These are phyloP conservation scores for Tephrocybe sp. DNA, from an alignment of 768 basidiomycete species.

Conservation along the genomic window DNA sequence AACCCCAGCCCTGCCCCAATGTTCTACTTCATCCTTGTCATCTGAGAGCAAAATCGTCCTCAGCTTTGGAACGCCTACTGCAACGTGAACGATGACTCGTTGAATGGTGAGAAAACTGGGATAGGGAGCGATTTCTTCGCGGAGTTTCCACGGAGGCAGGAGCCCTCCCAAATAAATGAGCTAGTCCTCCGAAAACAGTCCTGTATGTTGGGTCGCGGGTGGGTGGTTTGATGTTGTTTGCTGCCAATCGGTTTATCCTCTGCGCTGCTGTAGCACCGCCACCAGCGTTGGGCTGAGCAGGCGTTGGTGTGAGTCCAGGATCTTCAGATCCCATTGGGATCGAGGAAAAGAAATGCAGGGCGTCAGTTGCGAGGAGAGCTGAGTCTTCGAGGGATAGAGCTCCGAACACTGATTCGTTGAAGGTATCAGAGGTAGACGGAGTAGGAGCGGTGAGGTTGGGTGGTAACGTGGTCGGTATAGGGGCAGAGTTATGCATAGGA, in stretches of 20 bases:
- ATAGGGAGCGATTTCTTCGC: conserved; percentile 47
- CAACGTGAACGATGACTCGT: conserved; percentile 48
- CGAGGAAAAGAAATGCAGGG: conserved; percentile 59
- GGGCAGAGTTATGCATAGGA: neutral
- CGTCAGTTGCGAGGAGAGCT: conserved; percentile 46
- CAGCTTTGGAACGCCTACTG: conserved; percentile 53
- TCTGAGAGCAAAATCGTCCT: conserved; percentile 59
- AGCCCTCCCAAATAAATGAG: conserved; percentile 60
- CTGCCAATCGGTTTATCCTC: too few relatives aligned
- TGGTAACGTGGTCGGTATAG: neutral
- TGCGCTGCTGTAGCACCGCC: too few relatives aligned
- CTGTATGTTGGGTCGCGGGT: conserved; percentile 33
- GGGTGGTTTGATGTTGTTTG: conserved; percentile 23
- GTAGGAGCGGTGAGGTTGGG: neutral
- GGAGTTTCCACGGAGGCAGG: conserved; percentile 37
- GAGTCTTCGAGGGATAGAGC: conserved; percentile 76
- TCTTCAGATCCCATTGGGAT: conserved; percentile 12
- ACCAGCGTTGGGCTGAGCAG: conserved; percentile 11
- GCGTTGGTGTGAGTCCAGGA: conserved; percentile 22
- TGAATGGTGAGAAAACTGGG: conserved; percentile 56
- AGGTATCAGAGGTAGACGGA: neutral
- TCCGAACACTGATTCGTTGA: conserved; percentile 58
- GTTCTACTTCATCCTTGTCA: conserved; percentile 57
- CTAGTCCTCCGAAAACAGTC: conserved; percentile 63
- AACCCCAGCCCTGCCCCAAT: conserved; percentile 95